phyloP scores from a whole-genome alignment of 1,284 basidiomycete species.

The Porodaedalea pini region DNA sequence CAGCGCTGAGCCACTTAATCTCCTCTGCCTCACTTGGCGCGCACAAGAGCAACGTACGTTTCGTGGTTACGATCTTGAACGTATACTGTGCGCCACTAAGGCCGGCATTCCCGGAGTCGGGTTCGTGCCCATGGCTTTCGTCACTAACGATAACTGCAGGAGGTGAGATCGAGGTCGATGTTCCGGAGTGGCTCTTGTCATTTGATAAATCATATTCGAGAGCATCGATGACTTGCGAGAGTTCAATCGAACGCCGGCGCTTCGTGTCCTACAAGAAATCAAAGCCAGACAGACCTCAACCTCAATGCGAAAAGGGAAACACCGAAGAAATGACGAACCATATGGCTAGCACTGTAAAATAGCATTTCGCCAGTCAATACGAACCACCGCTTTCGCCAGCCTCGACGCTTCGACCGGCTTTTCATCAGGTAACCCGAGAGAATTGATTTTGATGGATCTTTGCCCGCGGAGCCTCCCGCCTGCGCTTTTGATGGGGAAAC shows the following conservation, averaged over 20 bases:
- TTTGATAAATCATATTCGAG: slow-evolving; percentile 71
- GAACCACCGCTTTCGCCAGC: slow-evolving; percentile 96
- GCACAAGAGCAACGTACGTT: slow-evolving; percentile 84
- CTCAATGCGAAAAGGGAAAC: background rate
- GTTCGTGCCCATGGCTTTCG: slow-evolving; percentile 8
- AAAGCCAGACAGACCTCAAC: slow-evolving; percentile 1
- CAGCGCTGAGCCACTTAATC: slow-evolving; percentile 95
- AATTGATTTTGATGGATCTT: slow-evolving; percentile 62
- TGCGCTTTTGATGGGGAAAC: slow-evolving; percentile 40
- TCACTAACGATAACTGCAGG: slow-evolving; percentile 2
- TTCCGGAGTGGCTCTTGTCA: slow-evolving; percentile 5
- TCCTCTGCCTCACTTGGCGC: slow-evolving; percentile 98
- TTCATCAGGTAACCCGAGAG: slow-evolving; percentile 95
- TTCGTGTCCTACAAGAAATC: slow-evolving; percentile 67
- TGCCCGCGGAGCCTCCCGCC: slow-evolving; percentile 23
- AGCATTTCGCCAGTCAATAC: slow-evolving; percentile 78
- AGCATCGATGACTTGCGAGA: slow-evolving; percentile 86
- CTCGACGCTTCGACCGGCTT: slow-evolving; percentile 87
- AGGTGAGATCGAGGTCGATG: slow-evolving; percentile 2
- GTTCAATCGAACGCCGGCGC: slow-evolving; percentile 81
- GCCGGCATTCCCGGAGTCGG: slow-evolving; percentile 26
- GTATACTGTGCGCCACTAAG: slow-evolving; percentile 45
- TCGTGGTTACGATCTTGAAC: slow-evolving; percentile 96
- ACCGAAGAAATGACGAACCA: slow-evolving; percentile 54
- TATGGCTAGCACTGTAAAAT: slow-evolving; percentile 83